These are phyloP conservation scores for Xylaria castorea DNA, from an alignment of 495 filamentous ascomycete genomes.

Conservation along the genomic window DNA sequence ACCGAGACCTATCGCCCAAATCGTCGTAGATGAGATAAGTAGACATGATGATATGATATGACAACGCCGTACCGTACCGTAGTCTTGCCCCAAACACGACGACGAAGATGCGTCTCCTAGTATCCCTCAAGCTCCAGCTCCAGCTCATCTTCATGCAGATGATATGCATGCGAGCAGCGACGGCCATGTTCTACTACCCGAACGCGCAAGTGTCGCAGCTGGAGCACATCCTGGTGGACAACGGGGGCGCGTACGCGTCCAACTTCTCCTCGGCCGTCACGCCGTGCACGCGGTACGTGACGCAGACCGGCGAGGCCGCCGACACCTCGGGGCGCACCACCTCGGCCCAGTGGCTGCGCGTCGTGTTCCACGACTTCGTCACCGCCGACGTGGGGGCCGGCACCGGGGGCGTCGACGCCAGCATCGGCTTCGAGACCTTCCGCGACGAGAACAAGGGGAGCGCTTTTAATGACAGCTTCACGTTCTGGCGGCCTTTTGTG, in stretches of 20 bases:
- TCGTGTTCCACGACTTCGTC: slow-evolving; percentile 62
- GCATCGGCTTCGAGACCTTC: slow-evolving; percentile 54
- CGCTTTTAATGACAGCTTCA: slow-evolving; percentile 55
- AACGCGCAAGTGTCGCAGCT: slow-evolving; percentile 34
- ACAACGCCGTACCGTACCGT: too few species aligned
- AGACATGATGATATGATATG: neutral
- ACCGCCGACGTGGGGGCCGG: slow-evolving; percentile 50
- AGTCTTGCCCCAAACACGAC: neutral
- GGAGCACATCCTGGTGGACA: slow-evolving; percentile 46
- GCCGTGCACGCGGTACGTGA: slow-evolving; percentile 42
- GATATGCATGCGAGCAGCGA: neutral
- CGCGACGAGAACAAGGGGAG: slow-evolving; percentile 53
- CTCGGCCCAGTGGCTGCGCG: slow-evolving; percentile 58
- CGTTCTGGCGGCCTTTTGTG: slow-evolving; percentile 47
- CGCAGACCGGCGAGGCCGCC: slow-evolving; percentile 40
- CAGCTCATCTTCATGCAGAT: neutral
- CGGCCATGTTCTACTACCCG: slow-evolving; percentile 44
- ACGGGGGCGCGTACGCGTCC: slow-evolving; percentile 41
- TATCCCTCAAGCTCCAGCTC: neutral
- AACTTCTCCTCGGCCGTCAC: slow-evolving; percentile 45
- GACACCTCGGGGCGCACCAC: slow-evolving; percentile 51
- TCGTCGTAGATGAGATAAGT: neutral
- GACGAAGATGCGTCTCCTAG: neutral
- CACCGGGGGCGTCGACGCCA: slow-evolving; percentile 58
- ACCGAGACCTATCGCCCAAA: neutral